Conservation (phyloP, 2,329 filamentous ascomycete genomes). For the Aspergillus chevalieri region DNA sequence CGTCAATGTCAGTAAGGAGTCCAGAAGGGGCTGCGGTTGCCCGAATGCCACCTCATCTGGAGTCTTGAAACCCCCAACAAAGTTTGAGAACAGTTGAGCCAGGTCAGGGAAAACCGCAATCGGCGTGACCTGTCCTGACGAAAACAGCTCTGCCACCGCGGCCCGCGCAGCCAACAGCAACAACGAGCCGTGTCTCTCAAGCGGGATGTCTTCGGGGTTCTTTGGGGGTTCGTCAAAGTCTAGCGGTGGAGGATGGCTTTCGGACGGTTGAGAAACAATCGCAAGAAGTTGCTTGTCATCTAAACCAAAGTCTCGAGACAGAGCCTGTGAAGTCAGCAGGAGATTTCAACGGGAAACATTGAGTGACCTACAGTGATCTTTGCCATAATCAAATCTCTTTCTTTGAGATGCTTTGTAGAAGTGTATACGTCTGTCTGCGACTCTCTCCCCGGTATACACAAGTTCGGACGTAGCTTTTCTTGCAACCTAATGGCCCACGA, state of each 20-base stretch:
- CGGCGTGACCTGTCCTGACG: conserved; percentile 30
- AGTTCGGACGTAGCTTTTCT: conserved; percentile 51
- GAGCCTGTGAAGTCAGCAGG: conserved; percentile 27
- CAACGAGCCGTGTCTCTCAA: conserved; percentile 51
- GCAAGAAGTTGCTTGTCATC: conserved; percentile 43
- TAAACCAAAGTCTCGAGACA: conserved; percentile 51
- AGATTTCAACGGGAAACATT: background rate
- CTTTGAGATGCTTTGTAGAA: conserved; percentile 43
- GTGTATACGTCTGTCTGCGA: conserved; percentile 49
- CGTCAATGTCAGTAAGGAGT: conserved; percentile 49
- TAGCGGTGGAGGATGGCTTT: conserved; percentile 36
- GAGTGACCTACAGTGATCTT: conserved; percentile 44
- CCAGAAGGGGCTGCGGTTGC: conserved; percentile 49
- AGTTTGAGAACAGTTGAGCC: conserved; percentile 46
- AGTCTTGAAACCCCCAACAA: conserved; percentile 41
- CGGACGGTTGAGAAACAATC: conserved; percentile 36
- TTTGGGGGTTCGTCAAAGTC: conserved; percentile 52
- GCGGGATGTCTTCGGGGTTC: conserved; percentile 48
- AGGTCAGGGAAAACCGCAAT: conserved; percentile 51
- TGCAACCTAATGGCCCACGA: conserved; percentile 47
- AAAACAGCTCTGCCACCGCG: conserved; percentile 46
- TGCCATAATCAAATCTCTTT: conserved; percentile 51
- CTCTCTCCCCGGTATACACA: conserved; percentile 43
- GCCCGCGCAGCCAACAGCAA: conserved; percentile 50
- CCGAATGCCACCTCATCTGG: conserved; percentile 34